phyloP scores from a whole-genome alignment of 148 eudicot genomes.

The Tetragonia tetragonoides region DNA sequence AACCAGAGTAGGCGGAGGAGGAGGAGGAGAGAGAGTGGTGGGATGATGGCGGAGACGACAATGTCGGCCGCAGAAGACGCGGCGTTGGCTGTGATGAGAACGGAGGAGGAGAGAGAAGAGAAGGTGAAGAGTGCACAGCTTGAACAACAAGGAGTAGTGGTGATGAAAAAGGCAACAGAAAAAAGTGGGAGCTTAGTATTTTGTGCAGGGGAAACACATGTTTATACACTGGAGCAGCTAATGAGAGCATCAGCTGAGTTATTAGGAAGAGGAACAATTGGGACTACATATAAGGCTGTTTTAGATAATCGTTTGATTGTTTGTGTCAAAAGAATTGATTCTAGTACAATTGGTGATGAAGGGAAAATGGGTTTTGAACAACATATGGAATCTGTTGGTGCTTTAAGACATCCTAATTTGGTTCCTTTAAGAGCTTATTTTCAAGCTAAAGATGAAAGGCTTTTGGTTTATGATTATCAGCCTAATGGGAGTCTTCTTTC shows the following conservation, averaged over 20 bases:
- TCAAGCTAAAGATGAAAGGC: slow-evolving; percentile 61
- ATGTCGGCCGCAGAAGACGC: slow-evolving; percentile 27
- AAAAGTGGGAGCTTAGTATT: slow-evolving; percentile 49
- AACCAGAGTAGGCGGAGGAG: slow-evolving; percentile 17
- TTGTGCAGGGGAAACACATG: slow-evolving; percentile 53
- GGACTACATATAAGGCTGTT: slow-evolving; percentile 65
- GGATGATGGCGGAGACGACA: slow-evolving; percentile 8
- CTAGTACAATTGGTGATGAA: slow-evolving; percentile 33
- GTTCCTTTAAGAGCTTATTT: slow-evolving; percentile 54
- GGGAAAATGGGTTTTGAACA: slow-evolving; percentile 47
- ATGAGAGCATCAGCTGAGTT: slow-evolving; percentile 63
- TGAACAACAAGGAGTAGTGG: slow-evolving; percentile 10
- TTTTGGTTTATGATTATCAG: slow-evolving; percentile 65
- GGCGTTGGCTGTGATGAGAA: slow-evolving; percentile 46
- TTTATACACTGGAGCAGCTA: slow-evolving; percentile 52
- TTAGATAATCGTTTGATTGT: slow-evolving; percentile 60
- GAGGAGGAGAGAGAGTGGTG: not conserved
- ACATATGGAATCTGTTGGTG: slow-evolving; percentile 65
- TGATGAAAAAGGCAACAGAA: slow-evolving; percentile 1
- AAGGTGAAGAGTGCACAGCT: slow-evolving; percentile 48
- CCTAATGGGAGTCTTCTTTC: slow-evolving; percentile 55
- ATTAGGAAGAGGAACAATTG: slow-evolving; percentile 54
- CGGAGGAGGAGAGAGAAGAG: slow-evolving; percentile 56
- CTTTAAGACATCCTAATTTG: slow-evolving; percentile 59
- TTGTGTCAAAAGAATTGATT: slow-evolving; percentile 52